A percentile compares a stretch with the other conserved stretches of the same genome.
Evolutionary conservation across 345 rosid species (phyloP).

Genomic region (Sonneratia caseolaris): DNA sequence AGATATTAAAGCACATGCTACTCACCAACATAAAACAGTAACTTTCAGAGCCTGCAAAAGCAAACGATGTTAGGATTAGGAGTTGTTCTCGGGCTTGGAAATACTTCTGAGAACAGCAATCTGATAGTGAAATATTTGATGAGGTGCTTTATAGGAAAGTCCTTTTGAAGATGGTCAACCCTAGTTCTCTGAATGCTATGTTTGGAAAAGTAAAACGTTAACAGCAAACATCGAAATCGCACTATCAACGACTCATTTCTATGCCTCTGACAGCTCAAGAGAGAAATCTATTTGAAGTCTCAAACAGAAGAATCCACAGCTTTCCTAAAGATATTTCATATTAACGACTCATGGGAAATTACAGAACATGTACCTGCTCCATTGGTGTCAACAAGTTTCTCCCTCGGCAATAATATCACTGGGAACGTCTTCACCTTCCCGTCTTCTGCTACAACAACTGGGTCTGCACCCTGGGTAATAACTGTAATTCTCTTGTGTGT

Average conservation of each 20-base stretch:
- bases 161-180: not conserved
- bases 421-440: constrained; percentile 80
- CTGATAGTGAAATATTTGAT: no score
- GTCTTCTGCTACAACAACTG: constrained; percentile 87
- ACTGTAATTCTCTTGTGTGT: constrained; percentile 88
- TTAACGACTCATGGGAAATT: not conserved
- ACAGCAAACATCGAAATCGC: not conserved
- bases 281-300: no score
- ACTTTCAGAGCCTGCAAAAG: no score
- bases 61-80: no score
- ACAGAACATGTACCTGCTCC: constrained; percentile 60
- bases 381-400: constrained; percentile 89
- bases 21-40: not conserved
- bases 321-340: not conserved
- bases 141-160: not conserved
- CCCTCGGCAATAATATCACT: constrained; percentile 67
- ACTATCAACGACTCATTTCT: no score
- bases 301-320: not conserved
- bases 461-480: constrained; percentile 95
- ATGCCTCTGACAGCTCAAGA: no score
- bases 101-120: no score
- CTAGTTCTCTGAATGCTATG: not conserved
- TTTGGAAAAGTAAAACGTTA: not conserved
- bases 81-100: no score
- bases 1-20: no score